phyloP scores from a whole-genome alignment of 2,329 filamentous ascomycete species.

The Fusarium redolens region DNA sequence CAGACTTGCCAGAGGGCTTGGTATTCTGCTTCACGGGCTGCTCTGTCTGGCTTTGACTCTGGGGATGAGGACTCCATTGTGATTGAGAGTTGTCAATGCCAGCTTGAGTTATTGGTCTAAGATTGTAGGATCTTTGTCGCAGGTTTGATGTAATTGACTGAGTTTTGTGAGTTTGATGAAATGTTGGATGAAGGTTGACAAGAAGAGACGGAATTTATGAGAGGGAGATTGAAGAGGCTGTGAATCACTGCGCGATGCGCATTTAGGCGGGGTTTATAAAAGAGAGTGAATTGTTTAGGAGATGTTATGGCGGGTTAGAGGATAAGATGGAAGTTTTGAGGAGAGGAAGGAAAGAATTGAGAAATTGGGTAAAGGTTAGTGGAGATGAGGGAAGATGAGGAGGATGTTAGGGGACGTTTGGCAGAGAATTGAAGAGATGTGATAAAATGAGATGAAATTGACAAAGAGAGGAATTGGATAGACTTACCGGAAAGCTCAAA shows the following conservation, averaged over 20 bases:
- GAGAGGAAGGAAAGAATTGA: background rate
- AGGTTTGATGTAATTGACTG: background rate
- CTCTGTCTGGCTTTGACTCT: background rate
- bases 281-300: background rate
- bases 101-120: too few species aligned
- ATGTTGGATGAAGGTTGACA: background rate
- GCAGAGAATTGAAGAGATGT: background rate
- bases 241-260: background rate
- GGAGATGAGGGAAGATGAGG: background rate
- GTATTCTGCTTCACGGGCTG: conserved; percentile 39
- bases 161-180: background rate
- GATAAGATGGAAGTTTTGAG: background rate
- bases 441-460: background rate
- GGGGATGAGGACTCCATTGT: conserved; percentile 20
- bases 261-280: background rate
- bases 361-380: background rate
- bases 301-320: background rate
- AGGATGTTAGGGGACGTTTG: background rate
- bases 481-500: background rate
- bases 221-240: background rate
- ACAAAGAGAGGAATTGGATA: rapidly evolving
- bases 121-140: background rate
- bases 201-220: background rate
- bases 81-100: background rate
- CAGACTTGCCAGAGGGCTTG: conserved; percentile 43